These are phyloP conservation scores for Talaromyces thailandensis DNA, from an alignment of 495 filamentous ascomycete genomes.

Conservation along the genomic window DNA sequence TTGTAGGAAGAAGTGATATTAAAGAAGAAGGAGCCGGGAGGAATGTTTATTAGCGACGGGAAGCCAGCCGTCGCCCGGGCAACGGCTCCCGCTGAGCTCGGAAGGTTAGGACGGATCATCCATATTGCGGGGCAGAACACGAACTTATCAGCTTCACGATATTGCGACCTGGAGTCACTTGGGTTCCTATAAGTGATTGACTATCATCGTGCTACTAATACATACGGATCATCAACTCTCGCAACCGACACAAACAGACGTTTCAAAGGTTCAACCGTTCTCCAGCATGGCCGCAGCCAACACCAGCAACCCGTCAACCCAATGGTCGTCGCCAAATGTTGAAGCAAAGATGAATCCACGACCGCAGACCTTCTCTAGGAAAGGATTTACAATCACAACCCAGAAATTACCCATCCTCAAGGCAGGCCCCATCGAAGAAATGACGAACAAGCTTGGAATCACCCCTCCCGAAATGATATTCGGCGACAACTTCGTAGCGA, in stretches of 20 bases:
- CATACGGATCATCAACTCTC: background rate
- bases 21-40: background rate
- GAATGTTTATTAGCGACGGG: slow-evolving; percentile 2
- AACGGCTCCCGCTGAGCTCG: slow-evolving; percentile 18
- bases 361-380: slow-evolving; percentile 36
- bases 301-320: background rate
- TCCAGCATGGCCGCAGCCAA: background rate
- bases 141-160: background rate
- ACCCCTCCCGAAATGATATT: slow-evolving; percentile 98
- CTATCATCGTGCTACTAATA: background rate
- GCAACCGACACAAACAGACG: background rate
- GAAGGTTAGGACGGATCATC: slow-evolving; percentile 4
- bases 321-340: background rate
- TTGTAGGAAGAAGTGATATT: background rate
- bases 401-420: slow-evolving; percentile 90
- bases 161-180: background rate
- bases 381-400: slow-evolving; percentile 61
- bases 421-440: slow-evolving; percentile 77
- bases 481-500: slow-evolving; percentile 75
- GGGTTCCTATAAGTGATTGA: background rate
- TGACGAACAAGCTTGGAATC: slow-evolving; percentile 70
- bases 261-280: no score
- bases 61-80: slow-evolving; percentile 23
- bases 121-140: background rate
- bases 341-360: slow-evolving; percentile 5